Evolutionary conservation across 208 protist species (phyloP), one percentile per base, ranked within the genome.

Genomic region (Acanthamoeba royreba): DNA sequence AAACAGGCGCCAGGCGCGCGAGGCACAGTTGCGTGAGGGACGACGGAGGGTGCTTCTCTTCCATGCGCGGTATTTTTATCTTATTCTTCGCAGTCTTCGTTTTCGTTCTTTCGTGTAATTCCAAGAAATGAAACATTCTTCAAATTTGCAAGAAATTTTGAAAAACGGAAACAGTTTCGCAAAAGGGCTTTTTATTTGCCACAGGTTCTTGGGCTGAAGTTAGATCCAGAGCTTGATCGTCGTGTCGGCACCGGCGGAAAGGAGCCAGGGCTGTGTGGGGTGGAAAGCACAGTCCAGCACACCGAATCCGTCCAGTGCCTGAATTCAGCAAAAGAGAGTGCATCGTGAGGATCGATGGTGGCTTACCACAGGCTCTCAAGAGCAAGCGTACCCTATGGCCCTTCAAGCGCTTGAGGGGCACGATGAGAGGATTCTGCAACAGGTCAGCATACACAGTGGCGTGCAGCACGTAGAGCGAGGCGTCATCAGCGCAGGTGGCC

Each of bases 261-360:
- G 99, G 4, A 99, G 93, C 99, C 99, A 99, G 25, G 99, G 99
- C 96, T 99, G 98, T 42, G 96, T 98, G 25, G 99, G 99, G 93
- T 99, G 99, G 97, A 99, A 99, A 35, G 95, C 97, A 38, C 98
- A 93, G 47, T 98, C 97, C 31, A 99, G 95, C 94, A 99, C 95
- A 98, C 98, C 69, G 55, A 58, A 92, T 47, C 52, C 40, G 31
- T 45, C 28, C 58, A 72, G 42, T 35, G 33, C 47, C 47, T 69
- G 28, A 1, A 81, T 3, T 55, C 49, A 55, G 49, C 49, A 55
- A 55, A 55, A 55, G 19, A 19, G 49, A 19, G 13, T 17, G 33
- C 31, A 9, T 31, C 22, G 45, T 13, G 46, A 11, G 42, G 9
- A 40, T 31, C 49, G 33, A n/a, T n/a, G n/a, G n/a, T n/a, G n/a